Evolutionary conservation across 129 eudicot species (phyloP).

Genomic region (Mikania micrantha): DNA sequence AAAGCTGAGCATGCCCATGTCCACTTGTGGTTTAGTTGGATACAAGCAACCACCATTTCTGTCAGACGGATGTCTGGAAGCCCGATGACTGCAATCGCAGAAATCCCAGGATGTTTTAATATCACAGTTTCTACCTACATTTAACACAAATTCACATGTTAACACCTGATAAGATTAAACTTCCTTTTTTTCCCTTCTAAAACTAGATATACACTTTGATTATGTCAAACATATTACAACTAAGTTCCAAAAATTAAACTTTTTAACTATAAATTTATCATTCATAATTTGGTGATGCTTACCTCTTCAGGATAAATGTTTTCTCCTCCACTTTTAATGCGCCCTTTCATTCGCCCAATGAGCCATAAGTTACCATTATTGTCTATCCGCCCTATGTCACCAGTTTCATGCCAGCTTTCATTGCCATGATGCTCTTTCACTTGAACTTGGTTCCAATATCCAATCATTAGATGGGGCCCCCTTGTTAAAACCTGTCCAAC

Average conservation of each 20-base stretch:
- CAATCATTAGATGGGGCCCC: conserved; percentile 83
- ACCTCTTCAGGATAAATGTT: conserved; percentile 96
- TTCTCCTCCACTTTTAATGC: conserved; percentile 94
- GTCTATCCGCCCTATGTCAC: conserved; percentile 84
- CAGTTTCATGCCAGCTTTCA: conserved; percentile 86
- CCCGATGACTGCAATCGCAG: conserved; percentile 49
- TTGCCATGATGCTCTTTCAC: neutral
- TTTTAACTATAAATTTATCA: neutral
- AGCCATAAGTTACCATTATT: conserved; percentile 81
- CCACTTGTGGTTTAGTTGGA: conserved; percentile 53
- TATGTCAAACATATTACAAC: neutral
- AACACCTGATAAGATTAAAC: neutral
- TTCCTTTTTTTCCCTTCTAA: neutral
- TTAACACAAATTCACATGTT: neutral
- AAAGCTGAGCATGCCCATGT: conserved; percentile 38
- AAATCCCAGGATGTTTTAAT: conserved; percentile 73
- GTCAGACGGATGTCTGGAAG: conserved; percentile 60
- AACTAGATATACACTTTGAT: conserved; percentile 3
- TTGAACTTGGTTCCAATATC: conserved; percentile 65
- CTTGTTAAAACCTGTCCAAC: conserved; percentile 67
- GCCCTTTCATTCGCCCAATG: conserved; percentile 74
- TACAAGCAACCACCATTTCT: conserved; percentile 79
- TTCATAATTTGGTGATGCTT: neutral
- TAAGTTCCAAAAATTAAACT: neutral
- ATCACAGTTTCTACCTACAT: conserved; percentile 61